Conservation (phyloP, 2,329 filamentous ascomycete species). For the Byssothecium circinans region DNA sequence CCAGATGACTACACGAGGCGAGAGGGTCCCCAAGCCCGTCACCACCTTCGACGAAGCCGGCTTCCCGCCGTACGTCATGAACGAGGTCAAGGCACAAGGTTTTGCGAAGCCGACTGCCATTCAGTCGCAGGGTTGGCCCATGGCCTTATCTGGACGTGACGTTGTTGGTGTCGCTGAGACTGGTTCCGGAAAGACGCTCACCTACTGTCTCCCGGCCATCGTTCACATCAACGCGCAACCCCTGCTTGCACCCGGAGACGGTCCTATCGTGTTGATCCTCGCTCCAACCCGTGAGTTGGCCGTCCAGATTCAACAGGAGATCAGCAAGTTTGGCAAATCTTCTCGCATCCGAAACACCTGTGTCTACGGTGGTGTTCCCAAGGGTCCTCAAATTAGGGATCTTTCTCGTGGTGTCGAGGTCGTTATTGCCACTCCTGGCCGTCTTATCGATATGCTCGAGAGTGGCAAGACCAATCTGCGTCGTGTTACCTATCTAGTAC, state of each 20-base stretch:
- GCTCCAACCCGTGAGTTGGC: slow-evolving; percentile 97
- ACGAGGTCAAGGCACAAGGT: slow-evolving; percentile 96
- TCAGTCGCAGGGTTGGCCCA: slow-evolving; percentile 98
- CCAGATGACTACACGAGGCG: slow-evolving; percentile 79
- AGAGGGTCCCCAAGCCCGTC: slow-evolving; percentile 85
- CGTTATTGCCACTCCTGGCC: slow-evolving; percentile 95
- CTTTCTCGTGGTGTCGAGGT: slow-evolving; percentile 95
- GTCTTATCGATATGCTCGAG: slow-evolving; percentile 98
- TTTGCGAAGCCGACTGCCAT: slow-evolving; percentile 93
- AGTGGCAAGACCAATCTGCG: slow-evolving; percentile 97
- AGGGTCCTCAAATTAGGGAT: slow-evolving; percentile 95
- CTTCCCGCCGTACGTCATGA: slow-evolving; percentile 96
- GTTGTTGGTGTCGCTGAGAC: slow-evolving; percentile 99
- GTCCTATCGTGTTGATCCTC: slow-evolving; percentile 93
- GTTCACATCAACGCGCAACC: slow-evolving; percentile 99
- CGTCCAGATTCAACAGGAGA: slow-evolving; percentile 97
- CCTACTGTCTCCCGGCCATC: slow-evolving; percentile 96
- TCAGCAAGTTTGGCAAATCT: slow-evolving; percentile 97
- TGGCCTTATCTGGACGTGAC: slow-evolving; percentile 96
- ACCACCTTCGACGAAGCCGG: slow-evolving; percentile 97
- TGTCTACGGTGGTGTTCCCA: slow-evolving; percentile 98
- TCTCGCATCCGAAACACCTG: slow-evolving; percentile 98
- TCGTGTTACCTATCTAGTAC: slow-evolving; percentile 95
- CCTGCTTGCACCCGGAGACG: slow-evolving; percentile 89
- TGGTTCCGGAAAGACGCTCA: slow-evolving; percentile 97